Base-by-base conservation (phyloP, 2,329 filamentous ascomycete genomes). In the Elsinoe arachidis region DNA sequence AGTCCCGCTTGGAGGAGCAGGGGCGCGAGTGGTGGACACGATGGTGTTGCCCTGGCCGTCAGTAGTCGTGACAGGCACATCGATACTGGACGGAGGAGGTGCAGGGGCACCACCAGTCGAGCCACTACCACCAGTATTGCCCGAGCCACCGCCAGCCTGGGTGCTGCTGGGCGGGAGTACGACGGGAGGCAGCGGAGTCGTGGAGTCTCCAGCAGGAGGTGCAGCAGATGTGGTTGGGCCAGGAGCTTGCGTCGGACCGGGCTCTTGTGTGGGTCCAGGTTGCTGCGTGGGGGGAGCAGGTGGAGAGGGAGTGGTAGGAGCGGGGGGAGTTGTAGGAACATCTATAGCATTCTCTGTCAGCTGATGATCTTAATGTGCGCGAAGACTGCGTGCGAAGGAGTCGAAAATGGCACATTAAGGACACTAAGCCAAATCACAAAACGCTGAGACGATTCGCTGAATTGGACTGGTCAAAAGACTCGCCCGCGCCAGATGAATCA, bases 121-220 rank as follows among this genome's bases (percentile, higher is more conserved):
- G 2, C 63, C 61, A n/a, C 69, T 63, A 5, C 71, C 64, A 59
- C 74, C 74, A 26, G 46, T 51, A 15, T 51, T 51, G 46, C 46
- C 46, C 12, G 63, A 64, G 30, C 63, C 63, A 58, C 72, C 62
- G 14, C 72, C 75, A 2, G 73, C 70, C 1, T 72, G 71, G 52
- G 72, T 59, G 17, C 67, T 64, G 21, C 73, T 64, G 9, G 72
- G 70, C 7, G 77, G 66, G 33, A 77, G 61, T 19, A 77, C 65
- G 46, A 67, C 69, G 21, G 66, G 64, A 35, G 63, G 58, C n/a
- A 62, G 64, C 2, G 51, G 37, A 5, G 59, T 52, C 38, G 41
- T 46, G 23, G 53, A 30, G n/a, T 30, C 46, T 34, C 26, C 46
- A 46, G 35, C 60, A 55, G 17, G 60, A 59, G 44, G 55, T 60